Conservation (phyloP, 2,329 filamentous ascomycete genomes). For the Macrophomina pseudophaseolina region DNA sequence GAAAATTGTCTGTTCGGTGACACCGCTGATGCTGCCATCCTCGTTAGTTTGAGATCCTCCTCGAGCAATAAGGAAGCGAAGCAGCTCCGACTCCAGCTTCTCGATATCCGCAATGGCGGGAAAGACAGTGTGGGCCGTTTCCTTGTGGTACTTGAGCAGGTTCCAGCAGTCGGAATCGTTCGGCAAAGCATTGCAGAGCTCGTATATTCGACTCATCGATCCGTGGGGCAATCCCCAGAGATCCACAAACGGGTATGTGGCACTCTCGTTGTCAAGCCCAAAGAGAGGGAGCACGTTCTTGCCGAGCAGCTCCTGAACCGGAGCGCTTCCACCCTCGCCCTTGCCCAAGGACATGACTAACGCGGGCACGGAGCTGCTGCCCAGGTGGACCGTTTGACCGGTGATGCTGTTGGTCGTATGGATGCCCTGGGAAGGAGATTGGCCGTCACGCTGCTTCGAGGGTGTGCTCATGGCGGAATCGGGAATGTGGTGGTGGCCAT, state of each 20-base stretch:
- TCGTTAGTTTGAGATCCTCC: constrained; percentile 47
- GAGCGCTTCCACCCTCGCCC: constrained; percentile 39
- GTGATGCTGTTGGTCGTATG: constrained; percentile 65
- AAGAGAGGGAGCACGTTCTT: constrained; percentile 65
- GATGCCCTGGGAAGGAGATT: constrained; percentile 60
- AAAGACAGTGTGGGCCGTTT: constrained; percentile 65
- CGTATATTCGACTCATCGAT: constrained; percentile 61
- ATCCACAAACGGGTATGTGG: constrained; percentile 69
- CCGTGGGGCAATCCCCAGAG: constrained; percentile 66
- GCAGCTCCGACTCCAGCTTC: constrained; percentile 60
- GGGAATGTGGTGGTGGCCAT: constrained; percentile 30
- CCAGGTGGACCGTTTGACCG: constrained; percentile 65
- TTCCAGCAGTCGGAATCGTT: constrained; percentile 63
- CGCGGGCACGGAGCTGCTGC: constrained; percentile 65
- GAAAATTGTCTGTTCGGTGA: constrained; percentile 61
- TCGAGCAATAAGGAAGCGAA: constrained; percentile 59
- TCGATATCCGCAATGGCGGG: constrained; percentile 64
- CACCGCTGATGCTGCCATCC: constrained; percentile 47
- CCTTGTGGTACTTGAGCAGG: constrained; percentile 63
- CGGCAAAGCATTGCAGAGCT: constrained; percentile 64
- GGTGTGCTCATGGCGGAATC: constrained; percentile 42
- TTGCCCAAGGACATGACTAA: constrained; percentile 60
- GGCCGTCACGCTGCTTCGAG: constrained; percentile 42
- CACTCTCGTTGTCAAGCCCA: constrained; percentile 67
- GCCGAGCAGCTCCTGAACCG: constrained; percentile 63